Evolutionary conservation across 2,329 filamentous ascomycete species (phyloP).

Genomic region (Cladosporium cucumerinum): DNA sequence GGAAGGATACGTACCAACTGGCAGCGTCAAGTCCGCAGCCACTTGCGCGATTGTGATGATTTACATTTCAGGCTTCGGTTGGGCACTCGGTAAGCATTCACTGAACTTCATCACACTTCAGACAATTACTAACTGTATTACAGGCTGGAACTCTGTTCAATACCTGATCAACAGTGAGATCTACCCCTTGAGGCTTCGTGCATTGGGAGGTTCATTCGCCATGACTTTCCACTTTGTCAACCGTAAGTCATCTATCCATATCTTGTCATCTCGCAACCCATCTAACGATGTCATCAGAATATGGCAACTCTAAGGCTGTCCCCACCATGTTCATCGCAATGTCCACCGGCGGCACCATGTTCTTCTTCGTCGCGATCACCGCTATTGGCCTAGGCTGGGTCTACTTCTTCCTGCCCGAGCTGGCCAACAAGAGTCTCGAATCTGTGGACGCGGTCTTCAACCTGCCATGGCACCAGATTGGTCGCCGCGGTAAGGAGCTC

Average conservation of each 20-base stretch:
- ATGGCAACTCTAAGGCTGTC: slow-evolving; percentile 71
- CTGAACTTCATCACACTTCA: too few relatives aligned
- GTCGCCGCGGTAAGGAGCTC: slow-evolving; percentile 40
- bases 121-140: not conserved
- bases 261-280: not conserved
- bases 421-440: slow-evolving; percentile 51
- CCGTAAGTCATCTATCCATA: slow-evolving; percentile 31
- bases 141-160: slow-evolving; percentile 43
- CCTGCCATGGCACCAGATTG: slow-evolving; percentile 75
- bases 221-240: slow-evolving; percentile 79
- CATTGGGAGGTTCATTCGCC: slow-evolving; percentile 65
- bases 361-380: slow-evolving; percentile 70
- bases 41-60: slow-evolving; percentile 57
- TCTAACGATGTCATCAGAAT: slow-evolving; percentile 43
- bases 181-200: slow-evolving; percentile 71
- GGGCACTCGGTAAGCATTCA: slow-evolving; percentile 54
- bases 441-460: slow-evolving; percentile 53
- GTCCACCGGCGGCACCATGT: slow-evolving; percentile 66
- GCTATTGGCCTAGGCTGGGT: slow-evolving; percentile 60
- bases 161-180: slow-evolving; percentile 76
- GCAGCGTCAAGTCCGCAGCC: slow-evolving; percentile 54
- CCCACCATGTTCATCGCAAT: slow-evolving; percentile 68
- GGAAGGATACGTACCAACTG: slow-evolving; percentile 46
- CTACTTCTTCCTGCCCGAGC: slow-evolving; percentile 57
- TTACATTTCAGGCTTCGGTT: slow-evolving; percentile 63